Base-by-base conservation (phyloP, 1,284 basidiomycete genomes). In the Apiotrichum veenhuisii region DNA sequence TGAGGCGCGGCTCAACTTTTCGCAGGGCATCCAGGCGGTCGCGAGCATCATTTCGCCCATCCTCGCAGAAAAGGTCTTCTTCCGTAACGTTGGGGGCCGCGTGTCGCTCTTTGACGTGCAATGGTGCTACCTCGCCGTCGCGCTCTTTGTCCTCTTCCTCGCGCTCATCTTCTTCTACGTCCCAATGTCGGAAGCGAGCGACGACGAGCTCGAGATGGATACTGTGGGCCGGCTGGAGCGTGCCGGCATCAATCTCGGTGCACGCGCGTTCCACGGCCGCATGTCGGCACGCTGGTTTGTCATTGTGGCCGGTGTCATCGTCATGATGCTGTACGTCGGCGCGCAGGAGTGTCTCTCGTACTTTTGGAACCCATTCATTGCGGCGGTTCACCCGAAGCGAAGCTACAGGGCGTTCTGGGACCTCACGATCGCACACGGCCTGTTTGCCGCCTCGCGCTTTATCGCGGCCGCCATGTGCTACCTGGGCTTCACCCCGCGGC, bases 41-140 rank as follows among this genome's bases (percentile, higher is more conserved):
- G 73, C 73, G 14, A 59, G 59, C 7, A 57, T 75, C 41, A 30
- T 72, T 23, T 70, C 71, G 25, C 69, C 72, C 5, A 68, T 77
- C 37, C 58, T 76, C 14, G 72, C 74, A 5, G 54, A 65, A 34
- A 66, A 69, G 50, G 72, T 64, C 17, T 50, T 77, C 17, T 74
- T 77, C 61, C 55, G 43, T 9, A 54, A 62, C 17, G 55, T 71
- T 43, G 34, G 18, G 37, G 66, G 62, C 12, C 56, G 62, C 10
- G 43, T 42, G 8, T 58, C 58, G 18, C 61, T 77, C 18, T 74
- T 75, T 61, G 65, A 71, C 25, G 67, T 75, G 5, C 74, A 77
- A 56, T 77, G 74, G 74, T 74, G 71, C 53, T 77, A 77, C 60
- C 67, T 77, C 38, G 73, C 73, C 14, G 70, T 77, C 1, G 64